Conservation (phyloP, 306 rosid species). For the Lathyrus aphaca region DNA sequence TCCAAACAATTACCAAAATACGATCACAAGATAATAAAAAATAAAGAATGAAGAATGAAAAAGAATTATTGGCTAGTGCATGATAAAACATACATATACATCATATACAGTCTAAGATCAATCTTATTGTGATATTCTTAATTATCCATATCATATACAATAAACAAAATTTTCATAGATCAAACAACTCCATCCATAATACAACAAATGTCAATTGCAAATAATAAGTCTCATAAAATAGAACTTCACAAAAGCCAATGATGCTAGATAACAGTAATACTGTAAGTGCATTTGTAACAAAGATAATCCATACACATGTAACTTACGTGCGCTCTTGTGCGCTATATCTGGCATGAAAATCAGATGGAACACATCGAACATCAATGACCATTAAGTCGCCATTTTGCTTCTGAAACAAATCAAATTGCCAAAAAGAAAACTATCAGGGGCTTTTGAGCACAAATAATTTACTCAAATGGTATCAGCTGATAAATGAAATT, state of each 20-base stretch:
- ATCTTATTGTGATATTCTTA: slow-evolving; percentile 12
- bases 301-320: background rate
- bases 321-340: slow-evolving; percentile 94
- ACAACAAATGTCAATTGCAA: slow-evolving; percentile 11
- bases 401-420: slow-evolving; percentile 65
- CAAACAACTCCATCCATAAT: slow-evolving; percentile 12
- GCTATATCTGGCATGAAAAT: slow-evolving; percentile 86
- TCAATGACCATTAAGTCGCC: slow-evolving; percentile 76
- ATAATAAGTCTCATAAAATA: background rate
- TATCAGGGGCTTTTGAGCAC: slow-evolving; percentile 35
- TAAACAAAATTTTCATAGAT: background rate
- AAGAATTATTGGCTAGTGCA: background rate
- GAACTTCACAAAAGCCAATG: slow-evolving; percentile 24
- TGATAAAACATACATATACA: slow-evolving; percentile 7
- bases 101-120: slow-evolving; percentile 25
- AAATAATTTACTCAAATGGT: slow-evolving; percentile 13
- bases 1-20: slow-evolving; percentile 28
- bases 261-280: slow-evolving; percentile 18
- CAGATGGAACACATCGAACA: slow-evolving; percentile 69
- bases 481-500: slow-evolving; percentile 28
- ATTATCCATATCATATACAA: background rate
- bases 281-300: background rate
- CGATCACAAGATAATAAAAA: slow-evolving; percentile 16
- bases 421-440: slow-evolving; percentile 18
- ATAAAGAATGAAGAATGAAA: no score